Percentiles rank a stretch among this genome's conserved stretches.
These are phyloP conservation scores for Phytophthora citricola DNA, from an alignment of 352 stramenopile species.

Conservation along the genomic window DNA sequence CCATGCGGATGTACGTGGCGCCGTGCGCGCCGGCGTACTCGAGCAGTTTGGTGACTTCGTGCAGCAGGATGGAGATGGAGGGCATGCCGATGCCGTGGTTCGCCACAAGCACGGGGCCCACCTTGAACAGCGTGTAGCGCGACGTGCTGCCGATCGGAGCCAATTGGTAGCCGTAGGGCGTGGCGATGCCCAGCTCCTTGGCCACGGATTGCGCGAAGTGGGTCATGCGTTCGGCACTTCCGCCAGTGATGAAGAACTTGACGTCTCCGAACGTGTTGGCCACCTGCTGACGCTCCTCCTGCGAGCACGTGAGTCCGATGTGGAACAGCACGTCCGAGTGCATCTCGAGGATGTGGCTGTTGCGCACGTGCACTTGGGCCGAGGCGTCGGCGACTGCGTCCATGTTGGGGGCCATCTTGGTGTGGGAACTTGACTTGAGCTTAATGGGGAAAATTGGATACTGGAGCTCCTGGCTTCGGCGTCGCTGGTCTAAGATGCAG, in stretches of 20 bases:
- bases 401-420: slow-evolving; percentile 43
- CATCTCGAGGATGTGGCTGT: slow-evolving; percentile 68
- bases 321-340: slow-evolving; percentile 79
- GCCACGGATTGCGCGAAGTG: slow-evolving; percentile 69
- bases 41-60: slow-evolving; percentile 87
- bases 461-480: slow-evolving; percentile 4
- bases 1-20: slow-evolving; percentile 81
- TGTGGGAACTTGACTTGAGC: slow-evolving; percentile 12
- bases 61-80: slow-evolving; percentile 82
- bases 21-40: slow-evolving; percentile 69
- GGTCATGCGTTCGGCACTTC: slow-evolving; percentile 79
- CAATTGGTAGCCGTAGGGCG: slow-evolving; percentile 72
- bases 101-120: slow-evolving; percentile 76
- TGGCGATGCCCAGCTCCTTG: slow-evolving; percentile 56
- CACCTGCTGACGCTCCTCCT: slow-evolving; percentile 54
- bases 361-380: slow-evolving; percentile 54
- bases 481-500: slow-evolving; percentile 16
- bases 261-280: slow-evolving; percentile 70
- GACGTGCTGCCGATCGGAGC: slow-evolving; percentile 70
- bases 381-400: slow-evolving; percentile 18
- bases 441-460: slow-evolving; percentile 28
- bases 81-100: slow-evolving; percentile 87
- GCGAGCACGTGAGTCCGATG: slow-evolving; percentile 69
- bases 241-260: slow-evolving; percentile 82
- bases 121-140: slow-evolving; percentile 85